These are phyloP conservation scores for Cutaneotrichosporon dermatis DNA, from an alignment of 1,284 basidiomycete genomes.

Conservation along the genomic window DNA sequence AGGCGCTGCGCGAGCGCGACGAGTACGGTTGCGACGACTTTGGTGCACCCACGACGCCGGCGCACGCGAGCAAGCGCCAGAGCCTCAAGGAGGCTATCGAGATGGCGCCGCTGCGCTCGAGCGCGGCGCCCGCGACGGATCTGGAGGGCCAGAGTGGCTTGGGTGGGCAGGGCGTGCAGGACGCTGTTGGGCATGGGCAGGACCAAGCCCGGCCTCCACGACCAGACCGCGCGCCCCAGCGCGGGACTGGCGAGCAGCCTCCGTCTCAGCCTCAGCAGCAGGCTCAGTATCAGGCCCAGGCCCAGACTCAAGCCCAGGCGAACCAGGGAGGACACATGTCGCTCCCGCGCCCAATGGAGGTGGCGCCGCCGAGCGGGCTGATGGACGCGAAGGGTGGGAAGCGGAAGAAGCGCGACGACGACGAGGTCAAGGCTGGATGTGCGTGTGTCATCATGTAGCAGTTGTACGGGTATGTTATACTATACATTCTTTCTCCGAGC, in stretches of 20 bases:
- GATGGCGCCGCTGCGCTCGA: not conserved
- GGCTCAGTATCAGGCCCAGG: not conserved
- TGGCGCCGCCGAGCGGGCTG: not conserved
- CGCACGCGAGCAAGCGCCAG: not conserved
- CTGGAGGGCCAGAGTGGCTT: not conserved
- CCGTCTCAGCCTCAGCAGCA: not conserved
- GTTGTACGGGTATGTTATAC: slow-evolving; percentile 8
- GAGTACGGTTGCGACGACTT: not conserved
- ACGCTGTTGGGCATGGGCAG: too few species aligned
- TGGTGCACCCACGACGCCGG: not conserved
- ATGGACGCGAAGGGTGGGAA: slow-evolving; percentile 1
- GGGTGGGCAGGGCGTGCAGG: too few species aligned
- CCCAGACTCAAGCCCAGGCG: too few species aligned
- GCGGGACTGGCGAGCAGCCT: not conserved
- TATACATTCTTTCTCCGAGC: not conserved
- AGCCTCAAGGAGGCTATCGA: not conserved
- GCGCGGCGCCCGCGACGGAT: not conserved
- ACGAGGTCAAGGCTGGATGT: slow-evolving; percentile 17
- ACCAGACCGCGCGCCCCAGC: not conserved
- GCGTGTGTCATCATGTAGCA: slow-evolving; percentile 21
- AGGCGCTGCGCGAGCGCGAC: not conserved
- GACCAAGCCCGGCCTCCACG: not conserved
- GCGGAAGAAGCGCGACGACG: slow-evolving; percentile 4
- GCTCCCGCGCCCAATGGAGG: not conserved
- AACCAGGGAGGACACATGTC: too few species aligned